Conservation (phyloP, 2,329 filamentous ascomycete genomes). For the Clonostachys chloroleuca region DNA sequence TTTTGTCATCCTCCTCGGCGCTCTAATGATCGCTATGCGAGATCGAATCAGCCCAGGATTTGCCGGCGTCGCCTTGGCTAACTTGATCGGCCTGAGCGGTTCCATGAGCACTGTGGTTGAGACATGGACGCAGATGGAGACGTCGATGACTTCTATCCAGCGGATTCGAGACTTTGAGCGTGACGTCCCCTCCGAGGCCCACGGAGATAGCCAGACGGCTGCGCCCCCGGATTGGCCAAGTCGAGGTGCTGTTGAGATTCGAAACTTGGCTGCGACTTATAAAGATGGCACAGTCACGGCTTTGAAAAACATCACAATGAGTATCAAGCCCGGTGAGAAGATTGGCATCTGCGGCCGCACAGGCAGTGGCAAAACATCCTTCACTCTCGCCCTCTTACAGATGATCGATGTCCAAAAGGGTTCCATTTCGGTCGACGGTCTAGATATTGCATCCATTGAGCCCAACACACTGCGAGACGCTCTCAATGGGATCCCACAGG, state of each 20-base stretch:
- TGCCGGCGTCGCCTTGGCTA: conserved; percentile 17
- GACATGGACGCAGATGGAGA: conserved; percentile 24
- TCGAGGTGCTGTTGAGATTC: conserved; percentile 75
- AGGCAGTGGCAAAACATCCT: conserved; percentile 34
- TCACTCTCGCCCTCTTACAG: conserved; percentile 26
- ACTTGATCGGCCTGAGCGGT: conserved; percentile 16
- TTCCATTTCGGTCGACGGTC: conserved; percentile 34
- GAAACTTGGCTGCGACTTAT: conserved; percentile 40
- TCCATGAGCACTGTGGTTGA: conserved; percentile 15
- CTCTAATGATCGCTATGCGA: conserved; percentile 28
- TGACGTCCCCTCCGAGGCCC: conserved; percentile 3
- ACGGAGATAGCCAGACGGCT: conserved; percentile 4
- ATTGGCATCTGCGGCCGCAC: conserved; percentile 25
- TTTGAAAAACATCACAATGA: conserved; percentile 13
- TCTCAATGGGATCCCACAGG: conserved; percentile 43
- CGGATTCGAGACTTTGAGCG: conserved; percentile 14
- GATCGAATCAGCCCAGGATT: conserved; percentile 16
- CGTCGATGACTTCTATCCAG: conserved; percentile 14
- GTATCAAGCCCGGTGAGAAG: conserved; percentile 17
- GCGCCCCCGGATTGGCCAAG: conserved; percentile 78
- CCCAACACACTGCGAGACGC: conserved; percentile 14
- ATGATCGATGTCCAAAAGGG: conserved; percentile 33
- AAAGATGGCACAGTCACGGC: conserved; percentile 14
- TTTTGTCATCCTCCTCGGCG: conserved; percentile 39
- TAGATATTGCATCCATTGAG: conserved; percentile 24